phyloP scores from a whole-genome alignment of 2,329 filamentous ascomycete genomes.

The Aspergillus arachidicola region DNA sequence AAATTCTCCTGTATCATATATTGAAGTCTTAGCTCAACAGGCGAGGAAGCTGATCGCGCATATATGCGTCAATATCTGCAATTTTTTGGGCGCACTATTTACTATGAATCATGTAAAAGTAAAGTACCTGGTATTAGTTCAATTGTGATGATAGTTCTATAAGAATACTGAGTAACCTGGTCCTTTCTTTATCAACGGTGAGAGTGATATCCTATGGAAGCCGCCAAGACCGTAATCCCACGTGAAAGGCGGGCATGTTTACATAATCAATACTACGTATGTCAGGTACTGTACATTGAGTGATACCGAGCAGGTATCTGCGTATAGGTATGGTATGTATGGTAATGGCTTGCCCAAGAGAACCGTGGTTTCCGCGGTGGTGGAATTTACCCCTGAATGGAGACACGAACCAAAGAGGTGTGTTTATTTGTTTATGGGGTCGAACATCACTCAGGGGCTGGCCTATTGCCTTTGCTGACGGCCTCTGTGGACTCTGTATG shows the following conservation, averaged over 20 bases:
- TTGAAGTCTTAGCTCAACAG: background rate
- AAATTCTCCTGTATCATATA: conserved; percentile 18
- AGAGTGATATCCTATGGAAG: background rate
- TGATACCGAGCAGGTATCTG: background rate
- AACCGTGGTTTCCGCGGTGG: conserved; percentile 25
- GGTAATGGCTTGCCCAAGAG: conserved; percentile 14
- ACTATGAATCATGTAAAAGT: background rate
- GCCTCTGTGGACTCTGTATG: background rate
- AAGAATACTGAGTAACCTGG: background rate
- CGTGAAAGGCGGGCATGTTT: background rate
- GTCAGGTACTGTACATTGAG: background rate
- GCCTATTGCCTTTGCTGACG: background rate
- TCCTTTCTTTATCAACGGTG: background rate
- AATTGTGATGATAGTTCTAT: background rate
- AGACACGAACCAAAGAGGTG: conserved; percentile 23
- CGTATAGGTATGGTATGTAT: conserved; percentile 9
- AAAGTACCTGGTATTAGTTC: background rate
- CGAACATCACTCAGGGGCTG: conserved; percentile 9
- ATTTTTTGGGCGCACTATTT: background rate
- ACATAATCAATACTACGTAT: background rate
- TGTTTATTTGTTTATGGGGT: conserved; percentile 11
- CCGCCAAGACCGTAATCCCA: background rate
- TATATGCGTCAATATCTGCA: background rate
- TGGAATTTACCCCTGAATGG: conserved; percentile 28
- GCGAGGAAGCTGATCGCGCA: background rate